Percentiles rank a stretch among this genome's conserved stretches.
phyloP scores from a whole-genome alignment of 441 rosid genomes.

The Adansonia rubrostipa region DNA sequence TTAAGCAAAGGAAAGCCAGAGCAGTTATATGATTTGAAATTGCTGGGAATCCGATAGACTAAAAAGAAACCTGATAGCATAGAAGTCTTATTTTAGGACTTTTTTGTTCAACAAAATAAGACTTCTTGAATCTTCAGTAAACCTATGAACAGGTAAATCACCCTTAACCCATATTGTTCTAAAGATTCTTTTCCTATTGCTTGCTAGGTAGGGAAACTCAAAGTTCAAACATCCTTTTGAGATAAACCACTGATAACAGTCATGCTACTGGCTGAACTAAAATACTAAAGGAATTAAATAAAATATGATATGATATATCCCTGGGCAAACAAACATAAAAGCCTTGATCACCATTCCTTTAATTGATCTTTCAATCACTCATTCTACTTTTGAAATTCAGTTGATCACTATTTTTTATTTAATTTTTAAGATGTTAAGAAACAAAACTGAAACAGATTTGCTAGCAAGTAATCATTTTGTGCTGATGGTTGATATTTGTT shows the following conservation, averaged over 20 bases:
- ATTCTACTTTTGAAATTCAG: not conserved
- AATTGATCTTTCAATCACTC: not conserved
- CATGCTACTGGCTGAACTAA: not conserved
- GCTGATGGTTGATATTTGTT: not conserved
- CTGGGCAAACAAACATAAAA: not conserved
- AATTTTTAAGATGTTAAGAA: not conserved
- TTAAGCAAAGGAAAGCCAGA: not conserved
- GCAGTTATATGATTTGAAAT: not conserved
- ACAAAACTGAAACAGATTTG: not conserved
- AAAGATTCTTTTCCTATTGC: not conserved
- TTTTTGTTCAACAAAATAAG: not conserved
- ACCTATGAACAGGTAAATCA: not conserved
- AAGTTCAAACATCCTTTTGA: not conserved
- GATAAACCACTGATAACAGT: not conserved
- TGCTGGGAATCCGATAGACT: not conserved
- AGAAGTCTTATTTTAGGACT: not conserved
- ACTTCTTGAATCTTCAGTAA: slow-evolving; percentile 6
- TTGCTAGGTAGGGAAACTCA: not conserved
- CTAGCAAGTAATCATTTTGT: not conserved
- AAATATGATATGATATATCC: not conserved
- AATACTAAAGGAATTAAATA: not conserved
- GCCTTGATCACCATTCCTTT: not conserved
- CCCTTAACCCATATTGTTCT: not conserved
- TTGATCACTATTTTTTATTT: not conserved
- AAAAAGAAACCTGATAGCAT: not conserved